These are phyloP conservation scores for Fragosphaeria purpurea DNA, from an alignment of 2,329 filamentous ascomycete species.

Conservation along the genomic window DNA sequence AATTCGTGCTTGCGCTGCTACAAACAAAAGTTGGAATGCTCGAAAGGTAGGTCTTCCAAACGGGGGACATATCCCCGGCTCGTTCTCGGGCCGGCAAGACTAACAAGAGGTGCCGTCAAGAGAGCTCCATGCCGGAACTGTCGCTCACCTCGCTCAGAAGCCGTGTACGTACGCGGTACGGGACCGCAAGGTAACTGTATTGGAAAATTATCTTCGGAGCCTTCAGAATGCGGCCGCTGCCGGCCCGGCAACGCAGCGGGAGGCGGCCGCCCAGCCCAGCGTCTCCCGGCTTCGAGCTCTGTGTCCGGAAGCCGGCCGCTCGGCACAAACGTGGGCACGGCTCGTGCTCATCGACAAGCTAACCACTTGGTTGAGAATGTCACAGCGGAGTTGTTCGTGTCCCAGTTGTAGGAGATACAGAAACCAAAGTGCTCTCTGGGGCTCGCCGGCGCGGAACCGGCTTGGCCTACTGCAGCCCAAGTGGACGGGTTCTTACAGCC, in stretches of 20 bases:
- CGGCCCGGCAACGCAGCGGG: background rate
- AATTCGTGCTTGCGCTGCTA: conserved; percentile 5
- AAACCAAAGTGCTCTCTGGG: background rate
- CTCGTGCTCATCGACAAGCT: background rate
- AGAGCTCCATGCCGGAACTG: conserved; percentile 1
- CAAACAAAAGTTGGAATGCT: conserved; percentile 5
- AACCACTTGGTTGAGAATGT: background rate
- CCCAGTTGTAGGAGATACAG: conserved; percentile 5
- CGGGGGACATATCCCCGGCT: no score
- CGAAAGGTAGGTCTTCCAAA: background rate
- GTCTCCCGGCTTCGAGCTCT: no score
- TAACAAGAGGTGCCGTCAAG: background rate
- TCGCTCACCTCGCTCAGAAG: background rate
- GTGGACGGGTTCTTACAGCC: background rate
- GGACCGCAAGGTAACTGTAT: background rate
- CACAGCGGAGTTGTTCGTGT: conserved; percentile 1
- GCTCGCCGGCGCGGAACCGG: background rate
- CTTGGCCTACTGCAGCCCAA: background rate
- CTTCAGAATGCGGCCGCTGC: background rate
- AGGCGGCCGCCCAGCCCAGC: background rate
- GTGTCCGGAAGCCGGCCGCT: no score
- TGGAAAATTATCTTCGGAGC: conserved; percentile 1
- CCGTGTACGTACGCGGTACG: conserved; percentile 1
- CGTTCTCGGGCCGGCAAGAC: background rate
- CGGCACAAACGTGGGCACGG: no score